Percentiles rank a stretch among this genome's conserved stretches.
Conservation (phyloP, 139 green algal genomes). For the Pleodorina starrii region DNA sequence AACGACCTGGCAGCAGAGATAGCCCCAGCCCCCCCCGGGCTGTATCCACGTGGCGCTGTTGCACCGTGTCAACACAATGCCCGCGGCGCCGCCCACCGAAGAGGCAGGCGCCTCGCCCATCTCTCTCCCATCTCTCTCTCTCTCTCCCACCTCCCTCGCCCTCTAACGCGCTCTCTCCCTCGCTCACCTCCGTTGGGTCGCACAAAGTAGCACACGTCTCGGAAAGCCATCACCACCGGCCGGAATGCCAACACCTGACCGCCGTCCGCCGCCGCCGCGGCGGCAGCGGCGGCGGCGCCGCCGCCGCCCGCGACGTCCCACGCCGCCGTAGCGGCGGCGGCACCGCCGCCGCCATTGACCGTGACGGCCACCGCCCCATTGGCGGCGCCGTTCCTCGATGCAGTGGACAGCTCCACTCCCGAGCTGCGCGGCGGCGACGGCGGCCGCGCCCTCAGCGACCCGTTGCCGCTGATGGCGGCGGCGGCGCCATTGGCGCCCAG, state of each 20-base stretch:
- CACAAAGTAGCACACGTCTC: conserved; percentile 49
- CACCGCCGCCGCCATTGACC: neutral
- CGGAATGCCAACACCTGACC: conserved; percentile 6
- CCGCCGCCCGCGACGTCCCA: neutral
- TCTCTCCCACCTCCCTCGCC: neutral
- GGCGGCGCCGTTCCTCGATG: too few species aligned
- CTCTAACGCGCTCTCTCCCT: neutral
- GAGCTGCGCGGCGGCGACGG: neutral
- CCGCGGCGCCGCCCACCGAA: too few species aligned
- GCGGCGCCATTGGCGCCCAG: neutral
- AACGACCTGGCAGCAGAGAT: neutral
- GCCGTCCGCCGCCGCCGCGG: neutral
- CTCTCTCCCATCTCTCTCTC: neutral
- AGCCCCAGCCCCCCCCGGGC: too few species aligned
- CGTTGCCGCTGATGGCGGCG: neutral
- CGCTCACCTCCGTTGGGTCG: neutral
- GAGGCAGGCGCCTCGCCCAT: neutral
- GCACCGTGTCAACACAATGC: too few species aligned
- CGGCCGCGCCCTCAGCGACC: neutral
- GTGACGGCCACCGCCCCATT: neutral
- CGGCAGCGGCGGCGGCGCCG: neutral
- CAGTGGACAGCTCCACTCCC: neutral
- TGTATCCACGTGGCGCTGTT: too few species aligned
- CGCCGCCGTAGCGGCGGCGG: neutral
- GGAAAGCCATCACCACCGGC: conserved; percentile 44